phyloP scores from a whole-genome alignment of 2,329 filamentous ascomycete genomes.

The Bipolaris sorokiniana region DNA sequence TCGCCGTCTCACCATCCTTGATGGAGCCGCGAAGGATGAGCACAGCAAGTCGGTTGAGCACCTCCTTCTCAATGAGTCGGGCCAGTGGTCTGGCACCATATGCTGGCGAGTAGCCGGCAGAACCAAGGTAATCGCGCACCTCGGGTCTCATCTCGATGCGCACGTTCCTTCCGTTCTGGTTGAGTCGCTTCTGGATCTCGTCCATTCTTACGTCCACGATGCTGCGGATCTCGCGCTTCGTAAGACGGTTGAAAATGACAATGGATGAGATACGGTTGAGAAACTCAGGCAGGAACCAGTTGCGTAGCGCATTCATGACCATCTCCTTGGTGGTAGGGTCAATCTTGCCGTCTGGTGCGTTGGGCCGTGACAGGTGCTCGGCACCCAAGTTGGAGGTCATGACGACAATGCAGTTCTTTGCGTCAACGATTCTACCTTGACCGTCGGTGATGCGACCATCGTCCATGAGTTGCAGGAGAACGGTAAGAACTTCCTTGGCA shows the following conservation, averaged over 20 bases:
- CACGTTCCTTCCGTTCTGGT: slow-evolving; percentile 83
- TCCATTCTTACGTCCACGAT: slow-evolving; percentile 89
- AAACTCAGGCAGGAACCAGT: slow-evolving; percentile 98
- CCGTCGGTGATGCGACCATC: slow-evolving; percentile 98
- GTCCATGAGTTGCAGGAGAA: slow-evolving; percentile 98
- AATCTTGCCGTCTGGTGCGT: slow-evolving; percentile 79
- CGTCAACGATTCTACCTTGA: slow-evolving; percentile 92
- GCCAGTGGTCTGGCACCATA: slow-evolving; percentile 91
- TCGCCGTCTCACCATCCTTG: slow-evolving; percentile 81
- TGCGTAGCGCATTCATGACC: slow-evolving; percentile 87
- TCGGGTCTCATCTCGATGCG: slow-evolving; percentile 80
- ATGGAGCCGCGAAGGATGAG: slow-evolving; percentile 86
- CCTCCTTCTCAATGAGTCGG: slow-evolving; percentile 94
- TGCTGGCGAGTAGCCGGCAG: slow-evolving; percentile 89
- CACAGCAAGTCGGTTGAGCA: slow-evolving; percentile 90
- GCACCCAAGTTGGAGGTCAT: slow-evolving; percentile 98
- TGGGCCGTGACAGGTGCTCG: slow-evolving; percentile 84
- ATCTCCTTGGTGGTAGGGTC: slow-evolving; percentile 85
- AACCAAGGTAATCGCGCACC: slow-evolving; percentile 91
- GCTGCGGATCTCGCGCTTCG: slow-evolving; percentile 84
- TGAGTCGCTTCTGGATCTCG: slow-evolving; percentile 92
- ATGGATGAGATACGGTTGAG: slow-evolving; percentile 95
- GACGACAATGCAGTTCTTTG: slow-evolving; percentile 97
- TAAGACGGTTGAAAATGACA: slow-evolving; percentile 98
- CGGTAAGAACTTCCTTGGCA: slow-evolving; percentile 94